phyloP scores from a whole-genome alignment of 2,329 filamentous ascomycete species.

The Neopestalotiopsis rosae region DNA sequence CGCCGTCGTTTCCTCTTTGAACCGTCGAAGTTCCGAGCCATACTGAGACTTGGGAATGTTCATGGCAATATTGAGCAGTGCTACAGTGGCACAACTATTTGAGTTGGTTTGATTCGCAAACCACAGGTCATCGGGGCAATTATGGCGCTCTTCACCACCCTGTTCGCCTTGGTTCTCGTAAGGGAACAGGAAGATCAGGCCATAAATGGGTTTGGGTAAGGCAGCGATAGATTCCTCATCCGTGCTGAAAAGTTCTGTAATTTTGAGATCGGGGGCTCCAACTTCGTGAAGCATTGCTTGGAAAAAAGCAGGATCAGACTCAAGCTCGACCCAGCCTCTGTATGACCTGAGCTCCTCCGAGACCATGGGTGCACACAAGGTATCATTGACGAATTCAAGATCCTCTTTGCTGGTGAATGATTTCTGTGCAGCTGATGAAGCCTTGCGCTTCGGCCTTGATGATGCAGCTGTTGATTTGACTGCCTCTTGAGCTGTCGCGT shows the following conservation, averaged over 20 bases:
- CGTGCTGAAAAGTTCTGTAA: conserved; percentile 77
- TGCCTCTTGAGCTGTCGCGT: conserved; percentile 4
- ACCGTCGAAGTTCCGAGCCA: conserved; percentile 71
- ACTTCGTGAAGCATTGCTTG: conserved; percentile 82
- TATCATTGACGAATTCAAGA: conserved; percentile 44
- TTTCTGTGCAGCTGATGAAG: conserved; percentile 39
- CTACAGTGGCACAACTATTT: conserved; percentile 92
- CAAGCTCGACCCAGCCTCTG: conserved; percentile 81
- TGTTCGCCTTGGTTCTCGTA: conserved; percentile 61
- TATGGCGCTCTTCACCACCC: conserved; percentile 57
- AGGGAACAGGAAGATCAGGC: conserved; percentile 87
- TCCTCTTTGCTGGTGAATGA: conserved; percentile 40
- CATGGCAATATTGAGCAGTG: conserved; percentile 91
- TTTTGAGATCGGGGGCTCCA: conserved; percentile 74
- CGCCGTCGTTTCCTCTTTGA: conserved; percentile 73
- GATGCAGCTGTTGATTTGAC: neutral
- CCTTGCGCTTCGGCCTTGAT: conserved; percentile 50
- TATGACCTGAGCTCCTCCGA: conserved; percentile 63
- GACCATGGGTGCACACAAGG: conserved; percentile 51
- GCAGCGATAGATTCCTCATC: conserved; percentile 69
- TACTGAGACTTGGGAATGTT: conserved; percentile 73
- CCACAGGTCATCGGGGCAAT: conserved; percentile 75
- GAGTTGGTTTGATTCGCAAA: conserved; percentile 91
- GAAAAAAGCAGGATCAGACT: conserved; percentile 90
- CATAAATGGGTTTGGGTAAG: conserved; percentile 77